phyloP scores from a whole-genome alignment of 2,329 filamentous ascomycete genomes.

The Curvularia spicifera region DNA sequence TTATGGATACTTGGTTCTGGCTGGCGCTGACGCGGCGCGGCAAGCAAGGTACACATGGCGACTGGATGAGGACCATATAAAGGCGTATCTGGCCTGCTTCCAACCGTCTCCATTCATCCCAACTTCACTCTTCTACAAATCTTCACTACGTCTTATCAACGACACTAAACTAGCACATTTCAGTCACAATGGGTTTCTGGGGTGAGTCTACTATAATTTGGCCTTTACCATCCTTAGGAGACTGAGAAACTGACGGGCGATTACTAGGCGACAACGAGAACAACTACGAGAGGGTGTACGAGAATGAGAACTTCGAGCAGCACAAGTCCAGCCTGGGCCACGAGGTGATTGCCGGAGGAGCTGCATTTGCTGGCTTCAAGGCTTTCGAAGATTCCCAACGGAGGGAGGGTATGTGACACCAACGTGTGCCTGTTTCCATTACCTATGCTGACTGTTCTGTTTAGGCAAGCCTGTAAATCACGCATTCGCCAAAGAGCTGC shows the following conservation, averaged over 20 bases:
- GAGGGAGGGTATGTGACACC: constrained; percentile 61
- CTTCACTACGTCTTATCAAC: background rate
- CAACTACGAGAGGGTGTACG: constrained; percentile 63
- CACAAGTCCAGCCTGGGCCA: constrained; percentile 72
- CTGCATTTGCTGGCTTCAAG: constrained; percentile 81
- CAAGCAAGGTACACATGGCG: constrained; percentile 7
- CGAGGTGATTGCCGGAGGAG: constrained; percentile 76
- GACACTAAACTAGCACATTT: background rate
- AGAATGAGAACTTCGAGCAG: constrained; percentile 52
- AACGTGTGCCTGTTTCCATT: background rate
- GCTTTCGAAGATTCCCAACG: constrained; percentile 78
- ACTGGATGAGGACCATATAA: constrained; percentile 21
- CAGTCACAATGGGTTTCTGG: constrained; percentile 52
- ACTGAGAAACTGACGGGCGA: constrained; percentile 4
- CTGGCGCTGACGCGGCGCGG: constrained; percentile 21
- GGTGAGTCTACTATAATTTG: constrained; percentile 32
- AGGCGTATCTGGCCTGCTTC: background rate
- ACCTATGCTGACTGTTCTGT: constrained; percentile 2
- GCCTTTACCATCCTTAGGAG: background rate
- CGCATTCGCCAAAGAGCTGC: constrained; percentile 76
- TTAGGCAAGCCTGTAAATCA: constrained; percentile 75
- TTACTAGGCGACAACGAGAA: constrained; percentile 59
- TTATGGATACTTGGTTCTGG: constrained; percentile 4
- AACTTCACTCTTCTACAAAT: background rate
- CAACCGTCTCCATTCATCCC: background rate